Percentiles rank a stretch among this genome's conserved stretches.
Evolutionary conservation across 2,329 filamentous ascomycete genomes (phyloP).

Genomic region (Tolypocladium paradoxum): DNA sequence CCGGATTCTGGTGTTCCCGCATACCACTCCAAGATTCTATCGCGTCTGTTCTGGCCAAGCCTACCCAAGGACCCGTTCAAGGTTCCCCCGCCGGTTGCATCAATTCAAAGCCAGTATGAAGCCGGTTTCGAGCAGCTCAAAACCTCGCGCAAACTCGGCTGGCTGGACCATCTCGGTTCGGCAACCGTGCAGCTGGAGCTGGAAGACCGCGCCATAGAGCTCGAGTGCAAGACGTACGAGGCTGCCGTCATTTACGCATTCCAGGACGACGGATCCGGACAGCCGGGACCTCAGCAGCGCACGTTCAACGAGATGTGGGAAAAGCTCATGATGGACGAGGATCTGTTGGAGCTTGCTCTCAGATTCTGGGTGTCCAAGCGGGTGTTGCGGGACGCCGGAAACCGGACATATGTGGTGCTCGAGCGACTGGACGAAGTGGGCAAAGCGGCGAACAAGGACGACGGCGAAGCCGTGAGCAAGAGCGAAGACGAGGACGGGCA

Average conservation of each 20-base stretch:
- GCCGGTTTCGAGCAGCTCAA: conserved; percentile 71
- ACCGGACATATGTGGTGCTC: conserved; percentile 54
- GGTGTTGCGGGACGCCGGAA: conserved; percentile 47
- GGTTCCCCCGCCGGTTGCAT: conserved; percentile 46
- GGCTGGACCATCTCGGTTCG: conserved; percentile 73
- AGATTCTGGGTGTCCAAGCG: conserved; percentile 61
- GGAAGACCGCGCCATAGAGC: conserved; percentile 62
- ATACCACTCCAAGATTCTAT: conserved; percentile 77
- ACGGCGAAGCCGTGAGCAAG: conserved; percentile 17
- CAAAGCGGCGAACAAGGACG: conserved; percentile 15
- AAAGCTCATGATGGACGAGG: conserved; percentile 60
- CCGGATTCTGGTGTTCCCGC: conserved; percentile 16
- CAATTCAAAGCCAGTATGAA: conserved; percentile 61
- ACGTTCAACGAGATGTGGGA: conserved; percentile 43
- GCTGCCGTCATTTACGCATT: conserved; percentile 84
- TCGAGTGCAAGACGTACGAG: conserved; percentile 73
- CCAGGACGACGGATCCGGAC: conserved; percentile 33
- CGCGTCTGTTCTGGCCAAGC: conserved; percentile 85
- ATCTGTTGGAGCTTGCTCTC: conserved; percentile 57
- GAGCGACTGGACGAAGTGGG: conserved; percentile 43
- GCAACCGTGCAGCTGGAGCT: conserved; percentile 74
- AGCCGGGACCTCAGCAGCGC: conserved; percentile 24
- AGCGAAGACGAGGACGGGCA: conserved; percentile 15
- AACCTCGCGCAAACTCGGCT: conserved; percentile 73
- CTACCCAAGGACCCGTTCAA: conserved; percentile 59